Conservation (phyloP, 768 basidiomycete genomes). For the Termitomyces sp. region DNA sequence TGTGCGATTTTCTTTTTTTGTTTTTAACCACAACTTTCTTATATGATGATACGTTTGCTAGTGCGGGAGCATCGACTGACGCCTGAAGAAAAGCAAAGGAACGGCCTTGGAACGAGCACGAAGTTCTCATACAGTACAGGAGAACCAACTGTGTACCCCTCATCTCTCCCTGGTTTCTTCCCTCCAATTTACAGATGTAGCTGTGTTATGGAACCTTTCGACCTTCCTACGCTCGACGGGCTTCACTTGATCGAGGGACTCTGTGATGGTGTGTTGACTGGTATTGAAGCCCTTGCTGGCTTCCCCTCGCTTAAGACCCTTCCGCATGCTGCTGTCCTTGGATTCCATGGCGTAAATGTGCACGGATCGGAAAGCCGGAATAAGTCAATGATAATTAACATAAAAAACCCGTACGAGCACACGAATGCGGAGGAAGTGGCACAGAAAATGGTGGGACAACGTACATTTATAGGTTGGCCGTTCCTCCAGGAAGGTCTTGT, state of each 20-base stretch:
- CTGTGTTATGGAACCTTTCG: conserved; percentile 76
- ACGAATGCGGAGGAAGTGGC: conserved; percentile 72
- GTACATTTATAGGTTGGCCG: conserved; percentile 86
- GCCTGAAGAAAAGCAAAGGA: conserved; percentile 68
- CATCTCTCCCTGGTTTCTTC: conserved; percentile 93
- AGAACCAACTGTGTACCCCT: conserved; percentile 72
- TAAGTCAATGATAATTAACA: conserved; percentile 88
- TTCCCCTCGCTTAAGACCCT: conserved; percentile 95
- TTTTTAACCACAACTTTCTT: background rate
- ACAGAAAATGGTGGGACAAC: conserved; percentile 63
- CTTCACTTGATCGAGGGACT: conserved; percentile 84
- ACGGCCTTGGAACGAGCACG: conserved; percentile 74
- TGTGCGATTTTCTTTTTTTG: conserved; percentile 34
- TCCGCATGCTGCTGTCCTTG: conserved; percentile 69
- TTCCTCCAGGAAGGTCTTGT: conserved; percentile 92
- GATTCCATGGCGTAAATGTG: conserved; percentile 87
- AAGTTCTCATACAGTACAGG: conserved; percentile 66
- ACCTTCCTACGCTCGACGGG: conserved; percentile 83
- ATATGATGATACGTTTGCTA: conserved; percentile 19
- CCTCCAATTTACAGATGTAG: conserved; percentile 78
- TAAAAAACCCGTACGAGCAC: conserved; percentile 68
- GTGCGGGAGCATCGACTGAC: conserved; percentile 78
- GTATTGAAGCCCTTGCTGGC: conserved; percentile 82
- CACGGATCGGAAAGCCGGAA: conserved; percentile 88
- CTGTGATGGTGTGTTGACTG: conserved; percentile 83